phyloP scores from a whole-genome alignment of 192 early-diverging fungal genomes.

The Chytriomyces confervae region DNA sequence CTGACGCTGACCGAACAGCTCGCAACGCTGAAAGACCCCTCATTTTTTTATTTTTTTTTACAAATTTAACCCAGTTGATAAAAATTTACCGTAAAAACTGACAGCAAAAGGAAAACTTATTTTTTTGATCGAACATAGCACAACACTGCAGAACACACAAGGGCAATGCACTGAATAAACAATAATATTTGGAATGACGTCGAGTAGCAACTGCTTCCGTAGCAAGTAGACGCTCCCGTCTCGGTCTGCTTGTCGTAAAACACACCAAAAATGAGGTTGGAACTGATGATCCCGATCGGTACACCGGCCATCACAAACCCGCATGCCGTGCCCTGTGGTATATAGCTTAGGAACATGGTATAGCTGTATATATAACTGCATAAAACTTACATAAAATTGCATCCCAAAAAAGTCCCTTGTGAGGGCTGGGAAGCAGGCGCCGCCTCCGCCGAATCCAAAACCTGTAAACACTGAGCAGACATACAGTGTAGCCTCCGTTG shows the following conservation, averaged over 20 bases:
- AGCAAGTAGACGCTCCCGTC: not conserved
- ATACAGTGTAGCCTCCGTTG: not conserved
- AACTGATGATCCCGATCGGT: conserved; percentile 40
- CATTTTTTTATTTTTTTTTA: too few species aligned
- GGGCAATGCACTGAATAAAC: conserved; percentile 9
- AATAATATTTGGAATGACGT: conserved; percentile 18
- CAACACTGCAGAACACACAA: not conserved
- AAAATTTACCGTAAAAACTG: too few species aligned
- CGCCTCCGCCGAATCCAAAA: conserved; percentile 39
- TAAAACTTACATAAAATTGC: conserved; percentile 32
- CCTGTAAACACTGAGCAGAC: conserved; percentile 38
- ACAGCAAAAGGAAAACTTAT: too few species aligned
- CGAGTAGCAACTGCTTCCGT: conserved; percentile 18
- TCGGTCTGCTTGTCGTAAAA: conserved; percentile 32
- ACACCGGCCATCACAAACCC: conserved; percentile 41
- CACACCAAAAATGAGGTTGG: conserved; percentile 39
- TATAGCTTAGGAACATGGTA: not conserved
- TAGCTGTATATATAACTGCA: not conserved
- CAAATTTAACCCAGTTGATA: too few species aligned
- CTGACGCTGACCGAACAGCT: not conserved
- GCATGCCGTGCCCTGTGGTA: conserved; percentile 39
- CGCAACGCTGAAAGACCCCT: too few species aligned
- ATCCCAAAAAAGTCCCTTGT: conserved; percentile 42
- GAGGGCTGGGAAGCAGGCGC: conserved; percentile 39
- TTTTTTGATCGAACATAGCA: too few species aligned